Percentiles rank a stretch among this genome's conserved stretches.
phyloP scores from a whole-genome alignment of 148 eudicot species.

The Gaultheria prostrata region DNA sequence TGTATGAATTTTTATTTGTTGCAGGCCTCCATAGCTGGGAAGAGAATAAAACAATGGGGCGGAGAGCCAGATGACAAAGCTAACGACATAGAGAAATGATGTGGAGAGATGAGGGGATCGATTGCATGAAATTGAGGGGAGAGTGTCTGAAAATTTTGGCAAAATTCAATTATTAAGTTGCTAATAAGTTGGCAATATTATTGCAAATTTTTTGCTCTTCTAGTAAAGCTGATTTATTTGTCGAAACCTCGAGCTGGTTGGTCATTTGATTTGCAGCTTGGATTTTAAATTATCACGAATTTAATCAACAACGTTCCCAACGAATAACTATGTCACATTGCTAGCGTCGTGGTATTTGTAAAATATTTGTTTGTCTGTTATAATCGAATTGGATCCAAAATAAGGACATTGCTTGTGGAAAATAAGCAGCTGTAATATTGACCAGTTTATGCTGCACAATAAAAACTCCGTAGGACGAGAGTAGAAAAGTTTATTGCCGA shows the following conservation, averaged over 20 bases:
- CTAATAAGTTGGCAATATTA: neutral
- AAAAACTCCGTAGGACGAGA: too few species aligned
- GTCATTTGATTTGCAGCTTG: neutral
- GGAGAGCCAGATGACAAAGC: conserved; percentile 18
- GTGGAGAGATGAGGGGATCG: neutral
- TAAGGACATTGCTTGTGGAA: neutral
- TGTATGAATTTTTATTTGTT: neutral
- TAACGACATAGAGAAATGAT: conserved; percentile 1
- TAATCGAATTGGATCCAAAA: neutral
- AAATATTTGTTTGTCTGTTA: neutral
- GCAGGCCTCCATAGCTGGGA: conserved; percentile 56
- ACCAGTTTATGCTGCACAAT: too few species aligned
- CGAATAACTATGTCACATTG: neutral
- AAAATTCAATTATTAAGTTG: neutral
- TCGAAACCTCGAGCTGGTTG: neutral
- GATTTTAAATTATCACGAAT: neutral
- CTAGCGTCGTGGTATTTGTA: neutral
- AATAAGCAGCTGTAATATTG: too few species aligned
- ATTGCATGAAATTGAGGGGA: neutral
- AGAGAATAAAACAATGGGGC: conserved; percentile 51
- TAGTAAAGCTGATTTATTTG: neutral
- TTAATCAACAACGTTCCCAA: neutral
- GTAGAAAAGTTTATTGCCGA: too few species aligned
- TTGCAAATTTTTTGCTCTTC: neutral
- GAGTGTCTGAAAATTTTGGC: neutral